Conservation (phyloP, 2,329 filamentous ascomycete genomes). For the Penicillium sp. region DNA sequence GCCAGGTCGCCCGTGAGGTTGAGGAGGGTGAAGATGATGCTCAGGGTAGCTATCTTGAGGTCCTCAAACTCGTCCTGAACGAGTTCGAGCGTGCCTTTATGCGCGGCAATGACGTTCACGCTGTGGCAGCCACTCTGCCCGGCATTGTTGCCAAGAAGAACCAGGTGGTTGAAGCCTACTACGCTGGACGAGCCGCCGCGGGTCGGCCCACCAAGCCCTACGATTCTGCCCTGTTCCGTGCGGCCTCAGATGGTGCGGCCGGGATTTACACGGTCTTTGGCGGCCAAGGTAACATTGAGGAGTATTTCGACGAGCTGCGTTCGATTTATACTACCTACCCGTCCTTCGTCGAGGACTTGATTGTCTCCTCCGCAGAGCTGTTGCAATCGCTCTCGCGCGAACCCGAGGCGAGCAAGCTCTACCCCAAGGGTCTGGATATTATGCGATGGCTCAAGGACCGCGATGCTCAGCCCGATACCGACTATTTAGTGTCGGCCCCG, state of each 20-base stretch:
- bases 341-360: conserved; percentile 82
- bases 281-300: conserved; percentile 97
- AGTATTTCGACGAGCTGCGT: conserved; percentile 97
- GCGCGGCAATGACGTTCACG: conserved; percentile 93
- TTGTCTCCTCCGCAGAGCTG: conserved; percentile 77
- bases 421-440: conserved; percentile 93
- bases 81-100: conserved; percentile 97
- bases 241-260: conserved; percentile 78
- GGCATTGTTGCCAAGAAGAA: conserved; percentile 94
- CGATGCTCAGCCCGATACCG: conserved; percentile 86
- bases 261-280: conserved; percentile 93
- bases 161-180: conserved; percentile 86
- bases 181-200: conserved; percentile 77
- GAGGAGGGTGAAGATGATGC: conserved; percentile 89
- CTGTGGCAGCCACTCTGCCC: conserved; percentile 77
- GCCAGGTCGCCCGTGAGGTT: conserved; percentile 82
- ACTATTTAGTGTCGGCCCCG: conserved; percentile 91
- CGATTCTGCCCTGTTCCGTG: conserved; percentile 87
- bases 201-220: conserved; percentile 87
- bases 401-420: conserved; percentile 87
- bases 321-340: conserved; percentile 90
- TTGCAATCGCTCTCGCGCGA: conserved; percentile 82
- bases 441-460: conserved; percentile 88
- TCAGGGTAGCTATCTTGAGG: conserved; percentile 85
- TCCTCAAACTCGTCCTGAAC: conserved; percentile 86